Evolutionary conservation across 441 rosid species (phyloP).

Genomic region (Melastoma candidum): DNA sequence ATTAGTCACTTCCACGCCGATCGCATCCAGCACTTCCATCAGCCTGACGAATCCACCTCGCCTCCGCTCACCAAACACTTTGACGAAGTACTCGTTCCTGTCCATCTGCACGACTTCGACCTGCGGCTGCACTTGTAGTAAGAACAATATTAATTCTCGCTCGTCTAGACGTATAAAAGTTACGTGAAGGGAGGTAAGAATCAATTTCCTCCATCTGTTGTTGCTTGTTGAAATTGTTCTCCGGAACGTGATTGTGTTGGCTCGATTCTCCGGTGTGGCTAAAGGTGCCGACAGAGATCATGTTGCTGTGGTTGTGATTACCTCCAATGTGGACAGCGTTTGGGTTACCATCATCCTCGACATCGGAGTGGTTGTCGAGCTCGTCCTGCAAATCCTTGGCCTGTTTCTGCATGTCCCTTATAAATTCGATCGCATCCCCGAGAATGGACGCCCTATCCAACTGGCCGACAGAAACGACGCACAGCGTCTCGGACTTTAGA

Average conservation of each 20-base stretch:
- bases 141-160: slow-evolving; percentile 1
- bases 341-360: slow-evolving; percentile 33
- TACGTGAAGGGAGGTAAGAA: background rate
- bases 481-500: background rate
- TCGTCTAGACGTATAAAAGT: background rate
- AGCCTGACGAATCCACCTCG: slow-evolving; percentile 73
- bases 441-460: slow-evolving; percentile 82
- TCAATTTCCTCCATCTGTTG: slow-evolving; percentile 80
- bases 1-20: slow-evolving; percentile 23
- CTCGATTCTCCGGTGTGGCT: slow-evolving; percentile 16
- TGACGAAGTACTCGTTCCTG: slow-evolving; percentile 75
- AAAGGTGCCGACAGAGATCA: slow-evolving; percentile 12
- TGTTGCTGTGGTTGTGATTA: slow-evolving; percentile 28
- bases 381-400: slow-evolving; percentile 76
- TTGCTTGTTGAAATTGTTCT: slow-evolving; percentile 39
- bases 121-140: slow-evolving; percentile 44
- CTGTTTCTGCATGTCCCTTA: slow-evolving; percentile 67
- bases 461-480: slow-evolving; percentile 19
- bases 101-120: slow-evolving; percentile 83
- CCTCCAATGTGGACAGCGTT: slow-evolving; percentile 22
- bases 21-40: slow-evolving; percentile 73
- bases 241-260: slow-evolving; percentile 36
- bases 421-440: slow-evolving; percentile 76
- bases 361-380: slow-evolving; percentile 68
- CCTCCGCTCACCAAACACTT: slow-evolving; percentile 80